Base-by-base conservation (phyloP, 1,139 yeast species). In the Hansenula lynferdii region DNA sequence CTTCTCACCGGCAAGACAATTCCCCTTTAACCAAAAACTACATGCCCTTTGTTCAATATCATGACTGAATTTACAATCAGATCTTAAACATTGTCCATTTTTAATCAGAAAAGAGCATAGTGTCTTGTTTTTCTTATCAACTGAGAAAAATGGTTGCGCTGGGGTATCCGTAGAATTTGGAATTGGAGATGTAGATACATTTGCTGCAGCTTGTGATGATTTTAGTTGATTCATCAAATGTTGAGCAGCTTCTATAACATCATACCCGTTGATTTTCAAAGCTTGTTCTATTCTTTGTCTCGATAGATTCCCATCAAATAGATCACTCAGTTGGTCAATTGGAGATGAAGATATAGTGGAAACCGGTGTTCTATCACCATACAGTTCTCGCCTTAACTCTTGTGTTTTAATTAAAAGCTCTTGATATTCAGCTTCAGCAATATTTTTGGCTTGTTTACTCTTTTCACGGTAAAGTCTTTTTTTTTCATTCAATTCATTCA, bases 11-110 rank as follows among this genome's bases (percentile, higher is more conserved):
- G 69, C 67, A 5, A 63, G 37, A 42, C 74, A 69, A 10, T 52
- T 51, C 3, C 70, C 69, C 29, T 61, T 63, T 5, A 69, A 49
- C 74, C 74, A 69, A 45, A 62, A 69, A 15, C 70, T 56, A 40
- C 74, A 69, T 8, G 65, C 60, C 18, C 67, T 50, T 17, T 56
- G 48, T 5, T 64, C 53, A 25, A 67, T 38, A 39, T 69, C 72
- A 49, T 69, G 74, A 34, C 68, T 58, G 42, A 65, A 69, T 39
- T 57, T 58, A 49, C 74, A 69, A 40, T 67, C 72, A 1, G 69
- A 56, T 15, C 72, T 57, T 8, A 64, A 47, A 39, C 74, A 69
- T 23, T 57, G 53, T 2, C 73, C 74, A 24, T 49, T 53, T 28
- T 61, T 64, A 6, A 65, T 47, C 37, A 61, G 61, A 41, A 63